Percentiles rank a stretch among this genome's conserved stretches.
phyloP scores from a whole-genome alignment of 768 basidiomycete species.

The Pleurotus djamor region DNA sequence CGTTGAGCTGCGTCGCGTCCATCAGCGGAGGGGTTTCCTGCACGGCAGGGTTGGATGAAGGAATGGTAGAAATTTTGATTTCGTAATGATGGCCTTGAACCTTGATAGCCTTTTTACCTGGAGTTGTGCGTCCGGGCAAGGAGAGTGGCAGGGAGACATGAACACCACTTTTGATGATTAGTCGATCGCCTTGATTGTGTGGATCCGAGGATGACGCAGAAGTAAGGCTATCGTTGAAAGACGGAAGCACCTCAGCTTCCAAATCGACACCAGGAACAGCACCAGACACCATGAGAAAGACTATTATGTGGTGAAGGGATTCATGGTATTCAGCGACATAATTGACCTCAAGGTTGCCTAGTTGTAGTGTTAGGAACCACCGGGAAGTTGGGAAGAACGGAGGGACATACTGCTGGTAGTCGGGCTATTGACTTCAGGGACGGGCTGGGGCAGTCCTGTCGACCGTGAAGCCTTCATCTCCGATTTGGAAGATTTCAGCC shows the following conservation, averaged over 20 bases:
- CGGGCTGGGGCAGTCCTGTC: slow-evolving; percentile 9
- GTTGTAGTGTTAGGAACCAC: slow-evolving; percentile 1
- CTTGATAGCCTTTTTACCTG: slow-evolving; percentile 61
- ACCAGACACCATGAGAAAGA: slow-evolving; percentile 64
- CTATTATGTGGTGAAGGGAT: slow-evolving; percentile 74
- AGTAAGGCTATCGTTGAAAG: slow-evolving; percentile 33
- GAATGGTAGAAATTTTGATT: slow-evolving; percentile 55
- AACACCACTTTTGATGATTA: slow-evolving; percentile 61
- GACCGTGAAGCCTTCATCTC: slow-evolving; percentile 12
- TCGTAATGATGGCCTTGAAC: slow-evolving; percentile 64
- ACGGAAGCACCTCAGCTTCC: slow-evolving; percentile 64
- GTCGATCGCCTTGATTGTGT: slow-evolving; percentile 43
- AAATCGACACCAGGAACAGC: slow-evolving; percentile 47
- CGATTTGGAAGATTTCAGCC: slow-evolving; percentile 43
- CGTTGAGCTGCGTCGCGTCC: slow-evolving; percentile 64
- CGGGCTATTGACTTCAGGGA: slow-evolving; percentile 10
- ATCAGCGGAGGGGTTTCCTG: slow-evolving; percentile 48
- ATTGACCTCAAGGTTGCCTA: slow-evolving; percentile 39
- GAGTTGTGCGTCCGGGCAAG: slow-evolving; percentile 52
- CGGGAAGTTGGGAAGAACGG: not conserved
- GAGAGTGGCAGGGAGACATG: slow-evolving; percentile 55
- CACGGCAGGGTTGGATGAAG: slow-evolving; percentile 18
- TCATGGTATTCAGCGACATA: slow-evolving; percentile 82
- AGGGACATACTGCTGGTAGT: slow-evolving; percentile 3
- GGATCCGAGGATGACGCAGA: not conserved